A percentile compares a stretch with the other conserved stretches of the same genome.
Evolutionary conservation across 2,329 filamentous ascomycete species (phyloP).

Genomic region (Talaromyces sp.): DNA sequence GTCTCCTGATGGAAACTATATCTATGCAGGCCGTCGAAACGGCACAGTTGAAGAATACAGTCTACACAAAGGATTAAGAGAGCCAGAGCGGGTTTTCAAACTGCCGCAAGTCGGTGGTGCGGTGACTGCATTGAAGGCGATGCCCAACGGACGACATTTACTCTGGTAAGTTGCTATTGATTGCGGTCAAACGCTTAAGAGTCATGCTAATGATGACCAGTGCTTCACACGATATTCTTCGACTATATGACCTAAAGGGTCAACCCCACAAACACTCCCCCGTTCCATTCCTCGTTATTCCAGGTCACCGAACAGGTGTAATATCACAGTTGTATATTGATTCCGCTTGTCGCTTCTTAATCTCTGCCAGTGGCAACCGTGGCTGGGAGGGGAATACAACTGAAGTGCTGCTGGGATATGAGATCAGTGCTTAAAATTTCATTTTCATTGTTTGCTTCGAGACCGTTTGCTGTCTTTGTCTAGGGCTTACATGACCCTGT

Average conservation of each 20-base stretch:
- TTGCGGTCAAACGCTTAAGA: neutral
- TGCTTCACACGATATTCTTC: constrained; percentile 86
- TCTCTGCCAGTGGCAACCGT: constrained; percentile 83
- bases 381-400: constrained; percentile 92
- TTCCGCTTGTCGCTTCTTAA: constrained; percentile 81
- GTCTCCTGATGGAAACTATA: constrained; percentile 90
- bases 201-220: constrained; percentile 39
- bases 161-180: constrained; percentile 59
- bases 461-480: constrained; percentile 18
- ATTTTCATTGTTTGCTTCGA: neutral
- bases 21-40: constrained; percentile 88
- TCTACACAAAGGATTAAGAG: constrained; percentile 71
- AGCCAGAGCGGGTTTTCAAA: constrained; percentile 72
- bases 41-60: constrained; percentile 92
- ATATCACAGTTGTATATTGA: constrained; percentile 84
- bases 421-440: constrained; percentile 56
- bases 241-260: constrained; percentile 80
- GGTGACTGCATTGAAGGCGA: constrained; percentile 79
- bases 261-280: constrained; percentile 65
- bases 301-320: constrained; percentile 81
- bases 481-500: neutral
- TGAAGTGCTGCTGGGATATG: constrained; percentile 89
- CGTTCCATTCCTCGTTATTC: constrained; percentile 93
- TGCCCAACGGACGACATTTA: constrained; percentile 88
- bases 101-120: constrained; percentile 86